These are phyloP conservation scores for Leccinum subgranulosum DNA, from an alignment of 768 basidiomycete species.

Conservation along the genomic window DNA sequence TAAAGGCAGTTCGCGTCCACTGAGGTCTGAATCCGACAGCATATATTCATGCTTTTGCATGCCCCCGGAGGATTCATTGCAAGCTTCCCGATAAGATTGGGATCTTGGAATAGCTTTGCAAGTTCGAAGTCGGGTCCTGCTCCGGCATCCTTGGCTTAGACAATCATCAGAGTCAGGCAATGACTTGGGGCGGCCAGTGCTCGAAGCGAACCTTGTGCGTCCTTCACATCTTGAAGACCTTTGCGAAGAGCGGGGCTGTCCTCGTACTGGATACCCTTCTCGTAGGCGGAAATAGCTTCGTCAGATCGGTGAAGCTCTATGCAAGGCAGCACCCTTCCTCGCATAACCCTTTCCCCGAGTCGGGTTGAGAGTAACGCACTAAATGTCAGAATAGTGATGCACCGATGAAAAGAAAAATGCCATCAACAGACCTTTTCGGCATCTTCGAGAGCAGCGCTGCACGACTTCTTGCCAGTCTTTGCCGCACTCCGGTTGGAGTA, in stretches of 20 bases:
- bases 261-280: slow-evolving; percentile 77
- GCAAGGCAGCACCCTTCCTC: too few relatives aligned
- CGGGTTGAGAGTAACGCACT: slow-evolving; percentile 80
- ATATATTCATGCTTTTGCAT: slow-evolving; percentile 73
- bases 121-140: slow-evolving; percentile 55
- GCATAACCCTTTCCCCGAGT: too few relatives aligned
- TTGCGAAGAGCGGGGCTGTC: slow-evolving; percentile 80
- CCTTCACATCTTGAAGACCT: slow-evolving; percentile 84
- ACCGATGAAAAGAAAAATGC: neutral
- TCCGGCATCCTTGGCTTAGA: slow-evolving; percentile 35
- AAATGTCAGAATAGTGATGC: neutral
- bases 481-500: slow-evolving; percentile 94
- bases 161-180: slow-evolving; percentile 2
- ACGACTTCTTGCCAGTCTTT: slow-evolving; percentile 81
- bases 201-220: slow-evolving; percentile 64
- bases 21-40: neutral
- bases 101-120: slow-evolving; percentile 79
- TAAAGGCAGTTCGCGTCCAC: neutral
- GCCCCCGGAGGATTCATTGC: slow-evolving; percentile 60
- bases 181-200: neutral
- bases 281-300: slow-evolving; percentile 82
- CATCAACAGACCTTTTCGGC: slow-evolving; percentile 71
- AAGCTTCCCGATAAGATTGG: slow-evolving; percentile 56
- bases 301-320: slow-evolving; percentile 73
- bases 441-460: slow-evolving; percentile 73